Evolutionary conservation across 2,329 filamentous ascomycete species (phyloP).

Genomic region (Pseudogymnoascus sp.): DNA sequence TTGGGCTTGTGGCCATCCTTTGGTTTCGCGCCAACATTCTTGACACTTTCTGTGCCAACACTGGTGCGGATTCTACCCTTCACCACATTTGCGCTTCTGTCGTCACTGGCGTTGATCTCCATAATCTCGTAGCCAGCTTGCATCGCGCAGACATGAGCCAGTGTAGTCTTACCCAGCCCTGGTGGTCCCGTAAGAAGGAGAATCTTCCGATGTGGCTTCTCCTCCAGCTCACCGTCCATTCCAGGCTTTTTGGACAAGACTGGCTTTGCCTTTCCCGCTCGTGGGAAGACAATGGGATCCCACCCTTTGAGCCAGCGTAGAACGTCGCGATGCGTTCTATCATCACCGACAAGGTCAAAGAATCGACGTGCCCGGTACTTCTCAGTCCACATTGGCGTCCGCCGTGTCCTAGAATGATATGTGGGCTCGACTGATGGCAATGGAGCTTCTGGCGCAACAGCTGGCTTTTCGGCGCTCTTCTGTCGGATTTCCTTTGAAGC

Average conservation of each 20-base stretch:
- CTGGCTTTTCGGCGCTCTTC: conserved; percentile 32
- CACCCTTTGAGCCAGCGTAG: conserved; percentile 89
- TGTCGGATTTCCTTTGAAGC: conserved; percentile 43
- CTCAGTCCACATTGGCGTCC: conserved; percentile 78
- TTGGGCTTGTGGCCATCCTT: conserved; percentile 51
- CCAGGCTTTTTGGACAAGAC: conserved; percentile 33
- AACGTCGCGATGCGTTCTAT: conserved; percentile 83
- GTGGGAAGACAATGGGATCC: conserved; percentile 87
- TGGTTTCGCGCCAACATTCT: conserved; percentile 51
- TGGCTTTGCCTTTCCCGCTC: conserved; percentile 48
- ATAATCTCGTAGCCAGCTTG: conserved; percentile 95
- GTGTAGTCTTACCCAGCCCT: conserved; percentile 87
- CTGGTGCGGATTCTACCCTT: conserved; percentile 86
- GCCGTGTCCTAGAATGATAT: conserved; percentile 21
- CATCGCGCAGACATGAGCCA: conserved; percentile 89
- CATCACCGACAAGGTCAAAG: conserved; percentile 88
- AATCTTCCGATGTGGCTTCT: conserved; percentile 78
- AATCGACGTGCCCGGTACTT: conserved; percentile 93
- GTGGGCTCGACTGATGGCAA: conserved; percentile 34
- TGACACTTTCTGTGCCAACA: conserved; percentile 89
- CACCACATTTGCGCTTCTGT: conserved; percentile 81
- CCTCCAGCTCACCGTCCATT: conserved; percentile 48
- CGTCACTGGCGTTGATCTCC: conserved; percentile 97
- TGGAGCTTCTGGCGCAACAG: conserved; percentile 24
- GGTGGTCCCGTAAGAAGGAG: conserved; percentile 85